Conservation (phyloP, 1,284 basidiomycete genomes). For the Microbotryum intermedium region DNA sequence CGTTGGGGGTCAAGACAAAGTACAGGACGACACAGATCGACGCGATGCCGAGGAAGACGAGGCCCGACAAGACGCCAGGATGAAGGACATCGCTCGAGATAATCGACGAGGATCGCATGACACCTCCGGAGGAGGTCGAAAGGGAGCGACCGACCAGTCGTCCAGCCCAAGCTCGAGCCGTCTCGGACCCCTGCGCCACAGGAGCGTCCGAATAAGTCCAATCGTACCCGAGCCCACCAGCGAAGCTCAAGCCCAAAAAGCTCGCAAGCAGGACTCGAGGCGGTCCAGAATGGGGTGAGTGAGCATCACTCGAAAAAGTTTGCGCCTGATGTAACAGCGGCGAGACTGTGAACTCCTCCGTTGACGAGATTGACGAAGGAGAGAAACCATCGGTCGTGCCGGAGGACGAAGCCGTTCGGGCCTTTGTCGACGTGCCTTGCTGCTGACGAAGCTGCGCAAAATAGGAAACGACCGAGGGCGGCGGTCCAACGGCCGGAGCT, state of each 20-base stretch:
- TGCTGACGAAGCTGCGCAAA: conserved; percentile 3
- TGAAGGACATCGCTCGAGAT: conserved; percentile 8
- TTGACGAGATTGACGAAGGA: conserved; percentile 13
- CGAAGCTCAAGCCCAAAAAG: conserved; percentile 27
- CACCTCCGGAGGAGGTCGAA: neutral
- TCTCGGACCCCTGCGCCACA: neutral
- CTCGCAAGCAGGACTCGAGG: conserved; percentile 23
- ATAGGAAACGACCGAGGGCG: neutral
- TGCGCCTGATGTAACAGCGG: neutral
- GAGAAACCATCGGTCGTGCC: conserved; percentile 6
- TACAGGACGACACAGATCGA: conserved; percentile 6
- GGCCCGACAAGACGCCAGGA: conserved; percentile 16
- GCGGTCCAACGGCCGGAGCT: neutral
- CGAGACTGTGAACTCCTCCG: conserved; percentile 10
- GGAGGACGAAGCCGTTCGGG: neutral
- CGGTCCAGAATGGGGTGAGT: neutral
- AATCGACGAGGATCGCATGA: neutral
- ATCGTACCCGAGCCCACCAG: conserved; percentile 25
- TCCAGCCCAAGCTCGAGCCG: conserved; percentile 15
- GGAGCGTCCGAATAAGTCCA: conserved; percentile 1
- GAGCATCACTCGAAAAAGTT: neutral
- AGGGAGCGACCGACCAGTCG: conserved; percentile 13
- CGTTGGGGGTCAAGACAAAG: conserved; percentile 11
- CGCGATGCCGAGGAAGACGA: conserved; percentile 21
- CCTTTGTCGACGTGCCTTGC: conserved; percentile 2